Percentiles rank a stretch among this genome's conserved stretches.
Conservation (phyloP, 2,329 filamentous ascomycete genomes). For the Colletotrichum melonis region DNA sequence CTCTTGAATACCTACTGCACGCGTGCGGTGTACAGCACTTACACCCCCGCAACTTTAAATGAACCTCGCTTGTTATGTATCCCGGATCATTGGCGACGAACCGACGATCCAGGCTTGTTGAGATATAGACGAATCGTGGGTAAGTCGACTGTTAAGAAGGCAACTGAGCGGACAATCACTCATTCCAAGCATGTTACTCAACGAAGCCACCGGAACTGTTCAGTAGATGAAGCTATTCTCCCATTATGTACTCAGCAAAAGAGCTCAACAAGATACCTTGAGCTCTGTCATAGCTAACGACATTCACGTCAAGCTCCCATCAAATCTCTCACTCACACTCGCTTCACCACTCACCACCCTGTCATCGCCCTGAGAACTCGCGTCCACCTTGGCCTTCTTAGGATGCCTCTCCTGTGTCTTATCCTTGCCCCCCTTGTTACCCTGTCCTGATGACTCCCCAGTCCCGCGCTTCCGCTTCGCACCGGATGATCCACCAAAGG, state of each 20-base stretch:
- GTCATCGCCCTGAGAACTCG: constrained; percentile 1
- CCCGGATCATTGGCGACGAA: not conserved
- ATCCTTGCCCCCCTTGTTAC: not conserved
- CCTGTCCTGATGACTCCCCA: not conserved
- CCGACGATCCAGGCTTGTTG: not conserved
- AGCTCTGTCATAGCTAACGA: too few relatives aligned
- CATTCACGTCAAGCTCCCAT: not conserved
- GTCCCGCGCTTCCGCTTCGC: constrained; percentile 15
- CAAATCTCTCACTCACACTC: not conserved
- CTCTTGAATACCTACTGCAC: not conserved
- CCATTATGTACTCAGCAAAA: not conserved
- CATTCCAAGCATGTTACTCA: not conserved
- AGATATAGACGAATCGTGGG: not conserved
- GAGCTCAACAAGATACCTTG: not conserved
- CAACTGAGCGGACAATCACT: not conserved
- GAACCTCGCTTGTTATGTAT: not conserved
- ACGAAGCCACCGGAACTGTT: not conserved
- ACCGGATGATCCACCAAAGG: not conserved
- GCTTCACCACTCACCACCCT: constrained; percentile 28
- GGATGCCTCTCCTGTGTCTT: constrained; percentile 5
- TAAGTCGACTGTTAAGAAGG: not conserved
- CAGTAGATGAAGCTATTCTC: not conserved
- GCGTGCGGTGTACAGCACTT: not conserved
- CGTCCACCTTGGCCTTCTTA: constrained; percentile 46
- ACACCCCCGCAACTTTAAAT: not conserved